Evolutionary conservation across 345 rosid genomes (phyloP).

Genomic region (Eucalyptus albens): DNA sequence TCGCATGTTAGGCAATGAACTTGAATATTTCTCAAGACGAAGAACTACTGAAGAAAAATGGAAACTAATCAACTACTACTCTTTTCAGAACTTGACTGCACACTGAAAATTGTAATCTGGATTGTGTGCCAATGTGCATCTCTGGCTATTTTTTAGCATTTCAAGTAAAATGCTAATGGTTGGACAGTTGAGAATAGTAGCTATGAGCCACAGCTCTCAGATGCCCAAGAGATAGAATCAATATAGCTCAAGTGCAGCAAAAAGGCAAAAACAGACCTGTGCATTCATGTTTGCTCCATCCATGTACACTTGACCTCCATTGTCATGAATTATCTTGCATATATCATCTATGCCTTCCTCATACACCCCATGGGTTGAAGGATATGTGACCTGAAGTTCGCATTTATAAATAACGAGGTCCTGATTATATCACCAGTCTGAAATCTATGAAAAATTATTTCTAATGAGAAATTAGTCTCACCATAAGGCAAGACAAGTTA

Average conservation of each 20-base stretch:
- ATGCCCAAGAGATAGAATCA: neutral
- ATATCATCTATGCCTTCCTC: constrained; percentile 96
- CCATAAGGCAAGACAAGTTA: constrained; percentile 90
- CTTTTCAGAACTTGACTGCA: neutral
- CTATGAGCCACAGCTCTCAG: neutral
- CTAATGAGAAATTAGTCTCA: neutral
- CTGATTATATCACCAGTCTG: neutral
- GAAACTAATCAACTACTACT: neutral
- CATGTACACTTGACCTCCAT: constrained; percentile 99
- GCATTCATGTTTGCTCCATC: constrained; percentile 99
- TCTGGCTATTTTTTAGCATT: neutral
- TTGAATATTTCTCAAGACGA: neutral
- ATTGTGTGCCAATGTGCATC: neutral
- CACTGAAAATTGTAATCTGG: neutral
- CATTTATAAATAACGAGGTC: neutral
- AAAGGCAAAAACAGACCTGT: constrained; percentile 39
- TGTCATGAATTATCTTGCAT: constrained; percentile 85
- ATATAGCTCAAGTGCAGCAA: neutral
- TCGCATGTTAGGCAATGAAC: neutral
- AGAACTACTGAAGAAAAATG: neutral
- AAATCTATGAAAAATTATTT: neutral
- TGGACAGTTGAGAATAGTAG: neutral
- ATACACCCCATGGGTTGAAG: constrained; percentile 96
- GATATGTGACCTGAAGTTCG: constrained; percentile 71
- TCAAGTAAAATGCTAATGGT: neutral